Evolutionary conservation across 108 stramenopile genomes (phyloP).

Genomic region (Ochromonas danica): DNA sequence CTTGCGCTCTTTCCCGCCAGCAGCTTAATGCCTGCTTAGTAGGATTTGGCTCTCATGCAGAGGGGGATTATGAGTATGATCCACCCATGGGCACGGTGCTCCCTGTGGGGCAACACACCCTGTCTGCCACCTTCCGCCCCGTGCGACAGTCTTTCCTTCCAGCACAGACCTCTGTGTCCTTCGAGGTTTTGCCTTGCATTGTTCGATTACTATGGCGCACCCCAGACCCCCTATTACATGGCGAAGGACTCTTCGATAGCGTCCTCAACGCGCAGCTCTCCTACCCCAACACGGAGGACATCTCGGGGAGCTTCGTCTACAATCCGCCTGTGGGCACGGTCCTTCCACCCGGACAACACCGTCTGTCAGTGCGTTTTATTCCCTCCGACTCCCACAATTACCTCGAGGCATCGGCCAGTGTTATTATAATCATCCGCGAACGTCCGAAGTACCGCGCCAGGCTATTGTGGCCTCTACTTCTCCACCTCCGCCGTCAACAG

Average conservation of each 20-base stretch:
- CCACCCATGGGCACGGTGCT: background rate
- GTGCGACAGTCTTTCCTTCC: background rate
- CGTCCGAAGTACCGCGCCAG: background rate
- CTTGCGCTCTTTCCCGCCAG: background rate
- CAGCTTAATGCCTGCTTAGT: background rate
- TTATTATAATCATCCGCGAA: background rate
- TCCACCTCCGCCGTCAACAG: no score
- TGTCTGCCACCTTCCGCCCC: background rate
- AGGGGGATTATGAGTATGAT: background rate
- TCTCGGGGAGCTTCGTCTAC: background rate
- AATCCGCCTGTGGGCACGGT: background rate
- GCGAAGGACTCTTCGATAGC: background rate
- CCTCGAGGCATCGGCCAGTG: background rate
- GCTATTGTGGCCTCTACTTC: background rate
- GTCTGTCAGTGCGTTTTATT: background rate
- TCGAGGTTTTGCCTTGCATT: background rate
- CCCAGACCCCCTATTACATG: background rate
- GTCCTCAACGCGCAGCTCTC: no score
- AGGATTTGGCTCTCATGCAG: background rate
- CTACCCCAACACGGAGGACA: no score
- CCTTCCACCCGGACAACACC: background rate
- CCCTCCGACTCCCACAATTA: background rate
- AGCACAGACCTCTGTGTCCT: background rate
- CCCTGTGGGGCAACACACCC: background rate
- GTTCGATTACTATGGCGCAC: background rate